These are phyloP conservation scores for Mycena polygramma DNA, from an alignment of 768 basidiomycete species.

Conservation along the genomic window DNA sequence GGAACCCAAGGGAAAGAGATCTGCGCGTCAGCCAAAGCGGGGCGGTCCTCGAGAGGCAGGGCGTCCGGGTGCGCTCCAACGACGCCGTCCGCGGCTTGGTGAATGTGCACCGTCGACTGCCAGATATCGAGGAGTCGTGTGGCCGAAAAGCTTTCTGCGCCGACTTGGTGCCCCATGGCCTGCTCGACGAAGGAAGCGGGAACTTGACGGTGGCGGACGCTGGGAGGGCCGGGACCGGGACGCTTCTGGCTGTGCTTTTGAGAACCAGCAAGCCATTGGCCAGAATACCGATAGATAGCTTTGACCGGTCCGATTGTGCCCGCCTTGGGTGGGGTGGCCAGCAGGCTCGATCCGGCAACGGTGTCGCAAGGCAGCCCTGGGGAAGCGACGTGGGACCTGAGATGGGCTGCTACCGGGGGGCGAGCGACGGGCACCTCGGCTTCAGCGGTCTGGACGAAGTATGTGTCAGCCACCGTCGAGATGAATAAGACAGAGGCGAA, in stretches of 20 bases:
- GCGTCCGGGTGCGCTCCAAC: not conserved
- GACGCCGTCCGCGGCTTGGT: not conserved
- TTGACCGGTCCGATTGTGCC: no score
- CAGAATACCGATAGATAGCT: not conserved
- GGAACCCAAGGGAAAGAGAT: not conserved
- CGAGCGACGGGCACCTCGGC: no score
- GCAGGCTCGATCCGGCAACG: no score
- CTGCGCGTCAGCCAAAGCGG: not conserved
- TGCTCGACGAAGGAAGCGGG: not conserved
- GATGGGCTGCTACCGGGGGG: no score
- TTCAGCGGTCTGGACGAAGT: no score
- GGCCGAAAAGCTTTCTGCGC: not conserved
- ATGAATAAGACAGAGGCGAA: no score
- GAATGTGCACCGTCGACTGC: not conserved
- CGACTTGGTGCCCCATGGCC: not conserved
- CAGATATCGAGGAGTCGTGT: not conserved
- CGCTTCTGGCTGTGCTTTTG: not conserved
- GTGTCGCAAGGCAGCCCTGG: no score
- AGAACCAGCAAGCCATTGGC: not conserved
- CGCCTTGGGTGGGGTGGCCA: no score
- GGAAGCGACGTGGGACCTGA: no score
- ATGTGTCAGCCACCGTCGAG: no score
- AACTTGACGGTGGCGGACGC: not conserved
- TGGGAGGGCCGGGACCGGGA: not conserved
- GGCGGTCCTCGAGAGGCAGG: not conserved